Percentiles rank a stretch among this genome's conserved stretches.
Conservation (phyloP, 2,329 filamentous ascomycete genomes). For the Tolypocladium tundrense region DNA sequence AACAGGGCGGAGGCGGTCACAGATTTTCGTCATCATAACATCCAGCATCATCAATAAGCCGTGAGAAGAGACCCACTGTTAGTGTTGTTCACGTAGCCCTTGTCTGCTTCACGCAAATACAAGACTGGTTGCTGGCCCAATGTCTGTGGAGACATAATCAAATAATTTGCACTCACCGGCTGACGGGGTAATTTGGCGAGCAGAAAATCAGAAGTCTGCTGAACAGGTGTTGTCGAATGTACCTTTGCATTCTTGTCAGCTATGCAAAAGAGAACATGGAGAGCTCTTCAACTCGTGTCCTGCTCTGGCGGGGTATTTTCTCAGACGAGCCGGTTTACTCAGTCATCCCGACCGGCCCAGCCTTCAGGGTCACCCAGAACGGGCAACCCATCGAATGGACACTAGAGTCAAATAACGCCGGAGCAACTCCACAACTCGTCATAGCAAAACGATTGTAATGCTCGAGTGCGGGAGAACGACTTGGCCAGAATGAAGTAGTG, state of each 20-base stretch:
- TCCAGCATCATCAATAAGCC: neutral
- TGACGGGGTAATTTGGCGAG: neutral
- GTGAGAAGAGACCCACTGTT: no score
- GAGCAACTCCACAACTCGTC: conserved; percentile 67
- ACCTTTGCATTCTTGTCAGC: neutral
- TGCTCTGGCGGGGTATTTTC: neutral
- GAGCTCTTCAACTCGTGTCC: neutral
- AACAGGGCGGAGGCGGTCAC: neutral
- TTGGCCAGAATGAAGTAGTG: conserved; percentile 57
- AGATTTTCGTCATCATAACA: neutral
- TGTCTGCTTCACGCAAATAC: neutral
- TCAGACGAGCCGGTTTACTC: conserved; percentile 61
- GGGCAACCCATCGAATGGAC: conserved; percentile 34
- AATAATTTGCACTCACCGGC: neutral
- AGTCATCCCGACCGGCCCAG: conserved; percentile 51
- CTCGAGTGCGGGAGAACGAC: conserved; percentile 66
- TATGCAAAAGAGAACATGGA: neutral
- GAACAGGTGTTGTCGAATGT: no score
- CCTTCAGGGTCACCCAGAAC: conserved; percentile 39
- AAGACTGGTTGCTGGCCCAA: neutral
- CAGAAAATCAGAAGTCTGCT: neutral
- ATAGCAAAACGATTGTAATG: conserved; percentile 30
- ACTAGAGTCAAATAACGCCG: conserved; percentile 52
- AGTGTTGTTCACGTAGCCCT: neutral
- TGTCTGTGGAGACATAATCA: neutral